Base-by-base conservation (phyloP, 1,284 basidiomycete species). In the Anthracocystis panici-leucophaei region DNA sequence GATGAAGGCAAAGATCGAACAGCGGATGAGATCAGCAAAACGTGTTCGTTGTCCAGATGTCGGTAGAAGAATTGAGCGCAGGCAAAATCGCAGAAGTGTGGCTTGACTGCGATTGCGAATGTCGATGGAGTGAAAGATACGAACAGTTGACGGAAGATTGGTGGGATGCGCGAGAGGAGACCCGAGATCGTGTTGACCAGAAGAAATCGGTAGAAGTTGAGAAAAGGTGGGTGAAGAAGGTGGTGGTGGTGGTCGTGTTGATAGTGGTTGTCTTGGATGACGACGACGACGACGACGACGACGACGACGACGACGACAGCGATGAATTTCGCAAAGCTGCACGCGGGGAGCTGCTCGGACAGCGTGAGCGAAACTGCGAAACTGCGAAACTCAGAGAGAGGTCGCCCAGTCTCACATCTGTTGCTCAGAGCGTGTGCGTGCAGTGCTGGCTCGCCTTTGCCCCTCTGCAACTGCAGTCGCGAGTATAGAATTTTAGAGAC, bases 341-440 rank as follows among this genome's bases (percentile, higher is more conserved):
- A 67, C 65, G 65, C 65, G 65, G 65, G 49, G 53, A 62, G 51
- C 51, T 49, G 44, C 44, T 55, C 56, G 49, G 56, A 62, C 55
- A 49, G 51, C 50, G 25, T 35, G 18, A 61, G 44, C 21, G 31
- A 61, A 38, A 16, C 35, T 38, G 44, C 21, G 31, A 61, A 38
- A 16, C 35, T 38, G 48, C 48, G 58, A 67, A 68, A 62, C 51
- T 54, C 51, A 57, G 48, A 57, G 52, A 56, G 33, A 55, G 44
- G 38, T 12, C 29, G 27, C 3, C 16, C 20, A 27, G 23, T 18
- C 38, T 23, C 9, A 3, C 20, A 9, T n/a, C 11, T 16, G 16
- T 27, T 3, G 14, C 21, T 27, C 35, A 29, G 52, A 25, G 40
- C 53, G 40, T 54, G 53, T 44, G 53, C 29, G 40, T 54, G 64